These are phyloP conservation scores for Tagetes erecta DNA, from an alignment of 129 eudicot species.

Conservation along the genomic window DNA sequence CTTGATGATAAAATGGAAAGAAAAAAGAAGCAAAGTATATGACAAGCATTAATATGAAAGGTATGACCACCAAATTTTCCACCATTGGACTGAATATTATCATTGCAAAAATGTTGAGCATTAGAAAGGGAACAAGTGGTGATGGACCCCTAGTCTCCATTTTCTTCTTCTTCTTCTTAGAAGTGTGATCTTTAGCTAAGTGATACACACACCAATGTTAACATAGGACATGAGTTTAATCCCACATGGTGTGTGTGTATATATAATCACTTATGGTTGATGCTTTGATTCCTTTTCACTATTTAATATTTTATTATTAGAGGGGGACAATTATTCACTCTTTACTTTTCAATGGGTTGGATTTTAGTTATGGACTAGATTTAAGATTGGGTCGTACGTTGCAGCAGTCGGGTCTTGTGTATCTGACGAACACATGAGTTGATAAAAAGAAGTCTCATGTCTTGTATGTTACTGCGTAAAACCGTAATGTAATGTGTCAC, in stretches of 20 bases:
- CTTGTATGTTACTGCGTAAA: too few species aligned
- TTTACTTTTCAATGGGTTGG: background rate
- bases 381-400: too few species aligned
- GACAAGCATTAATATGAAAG: constrained; percentile 33
- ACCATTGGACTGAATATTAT: constrained; percentile 42
- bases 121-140: constrained; percentile 56
- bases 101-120: constrained; percentile 50
- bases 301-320: background rate
- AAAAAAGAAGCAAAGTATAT: constrained; percentile 23
- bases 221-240: constrained; percentile 14
- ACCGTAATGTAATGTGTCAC: too few species aligned
- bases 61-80: constrained; percentile 35
- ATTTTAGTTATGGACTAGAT: background rate
- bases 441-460: too few species aligned
- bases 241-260: constrained; percentile 1
- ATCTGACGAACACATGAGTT: too few species aligned
- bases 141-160: constrained; percentile 59
- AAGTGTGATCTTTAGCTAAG: constrained; percentile 6
- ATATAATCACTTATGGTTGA: background rate
- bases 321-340: too few species aligned
- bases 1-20: constrained; percentile 22
- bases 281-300: background rate
- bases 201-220: constrained; percentile 8
- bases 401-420: too few species aligned
- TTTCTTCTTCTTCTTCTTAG: constrained; percentile 6